A percentile compares a stretch with the other conserved stretches of the same genome.
These are phyloP conservation scores for Sclerotinia borealis DNA, from an alignment of 2,329 filamentous ascomycete species.

Conservation along the genomic window DNA sequence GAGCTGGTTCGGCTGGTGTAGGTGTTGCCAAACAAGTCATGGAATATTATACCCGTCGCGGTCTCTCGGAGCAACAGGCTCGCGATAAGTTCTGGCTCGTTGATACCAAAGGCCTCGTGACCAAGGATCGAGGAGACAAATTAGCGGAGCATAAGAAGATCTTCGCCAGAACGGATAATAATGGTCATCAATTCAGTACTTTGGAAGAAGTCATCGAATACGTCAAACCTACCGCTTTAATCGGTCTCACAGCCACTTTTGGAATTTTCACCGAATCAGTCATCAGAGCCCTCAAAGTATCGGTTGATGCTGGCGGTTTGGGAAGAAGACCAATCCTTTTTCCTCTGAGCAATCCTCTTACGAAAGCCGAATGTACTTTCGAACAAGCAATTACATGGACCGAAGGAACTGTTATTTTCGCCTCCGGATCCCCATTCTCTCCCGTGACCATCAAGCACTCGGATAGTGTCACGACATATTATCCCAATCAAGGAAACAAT, in stretches of 20 bases:
- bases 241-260: constrained; percentile 90
- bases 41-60: constrained; percentile 91
- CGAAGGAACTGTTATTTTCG: constrained; percentile 86
- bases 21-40: constrained; percentile 98
- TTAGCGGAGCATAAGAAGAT: constrained; percentile 85
- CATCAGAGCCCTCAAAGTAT: constrained; percentile 62
- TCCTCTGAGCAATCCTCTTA: constrained; percentile 91
- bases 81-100: constrained; percentile 94
- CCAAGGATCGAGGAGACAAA: constrained; percentile 84
- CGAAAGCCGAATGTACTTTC: constrained; percentile 96
- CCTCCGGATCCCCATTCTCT: constrained; percentile 88
- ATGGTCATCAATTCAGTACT: constrained; percentile 64
- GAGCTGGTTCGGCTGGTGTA: constrained; percentile 89
- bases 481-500: constrained; percentile 79
- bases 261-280: constrained; percentile 90
- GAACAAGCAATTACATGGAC: constrained; percentile 89
- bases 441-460: constrained; percentile 59
- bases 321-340: constrained; percentile 87
- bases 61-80: constrained; percentile 80
- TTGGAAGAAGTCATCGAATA: constrained; percentile 90
- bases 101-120: constrained; percentile 93
- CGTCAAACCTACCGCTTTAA: constrained; percentile 88
- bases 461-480: constrained; percentile 56
- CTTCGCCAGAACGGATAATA: constrained; percentile 59
- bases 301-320: constrained; percentile 54